Conservation (phyloP, 208 protist genomes). For the Leishmania amazonensis region DNA sequence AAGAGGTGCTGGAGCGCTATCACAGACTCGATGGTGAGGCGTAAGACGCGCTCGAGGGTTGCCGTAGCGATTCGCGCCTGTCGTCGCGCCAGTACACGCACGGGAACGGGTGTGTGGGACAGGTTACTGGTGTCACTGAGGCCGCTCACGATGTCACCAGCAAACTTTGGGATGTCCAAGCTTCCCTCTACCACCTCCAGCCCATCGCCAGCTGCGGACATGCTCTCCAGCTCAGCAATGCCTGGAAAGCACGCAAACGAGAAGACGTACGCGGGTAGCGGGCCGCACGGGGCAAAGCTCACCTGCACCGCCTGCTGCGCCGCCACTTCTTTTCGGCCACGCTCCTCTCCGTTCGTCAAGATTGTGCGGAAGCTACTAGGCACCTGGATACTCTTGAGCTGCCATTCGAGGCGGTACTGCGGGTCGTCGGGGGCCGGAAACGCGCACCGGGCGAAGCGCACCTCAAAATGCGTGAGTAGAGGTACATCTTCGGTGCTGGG, state of each 20-base stretch:
- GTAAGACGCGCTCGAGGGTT: constrained; percentile 36
- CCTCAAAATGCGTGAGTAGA: constrained; percentile 85
- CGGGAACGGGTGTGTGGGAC: constrained; percentile 2
- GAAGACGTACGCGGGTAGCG: constrained; percentile 74
- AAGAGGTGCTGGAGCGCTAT: constrained; percentile 67
- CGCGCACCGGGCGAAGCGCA: constrained; percentile 71
- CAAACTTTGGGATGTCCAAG: constrained; percentile 1
- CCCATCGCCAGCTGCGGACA: background rate
- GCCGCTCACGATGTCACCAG: background rate
- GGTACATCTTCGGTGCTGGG: constrained; percentile 8
- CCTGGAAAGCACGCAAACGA: constrained; percentile 53
- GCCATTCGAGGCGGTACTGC: constrained; percentile 64
- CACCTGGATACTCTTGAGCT: constrained; percentile 55
- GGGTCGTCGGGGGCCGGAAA: constrained; percentile 86
- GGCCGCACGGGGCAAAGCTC: constrained; percentile 48
- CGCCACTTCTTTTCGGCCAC: constrained; percentile 25
- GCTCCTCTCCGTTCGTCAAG: constrained; percentile 41
- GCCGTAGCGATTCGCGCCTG: constrained; percentile 20
- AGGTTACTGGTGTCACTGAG: background rate
- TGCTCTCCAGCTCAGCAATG: background rate
- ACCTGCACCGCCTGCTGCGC: constrained; percentile 33
- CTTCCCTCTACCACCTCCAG: constrained; percentile 13
- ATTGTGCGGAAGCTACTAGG: constrained; percentile 39
- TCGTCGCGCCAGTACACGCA: constrained; percentile 30
- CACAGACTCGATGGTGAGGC: constrained; percentile 39